These are phyloP conservation scores for Penicillium coprophilum DNA, from an alignment of 495 filamentous ascomycete species.

Conservation along the genomic window DNA sequence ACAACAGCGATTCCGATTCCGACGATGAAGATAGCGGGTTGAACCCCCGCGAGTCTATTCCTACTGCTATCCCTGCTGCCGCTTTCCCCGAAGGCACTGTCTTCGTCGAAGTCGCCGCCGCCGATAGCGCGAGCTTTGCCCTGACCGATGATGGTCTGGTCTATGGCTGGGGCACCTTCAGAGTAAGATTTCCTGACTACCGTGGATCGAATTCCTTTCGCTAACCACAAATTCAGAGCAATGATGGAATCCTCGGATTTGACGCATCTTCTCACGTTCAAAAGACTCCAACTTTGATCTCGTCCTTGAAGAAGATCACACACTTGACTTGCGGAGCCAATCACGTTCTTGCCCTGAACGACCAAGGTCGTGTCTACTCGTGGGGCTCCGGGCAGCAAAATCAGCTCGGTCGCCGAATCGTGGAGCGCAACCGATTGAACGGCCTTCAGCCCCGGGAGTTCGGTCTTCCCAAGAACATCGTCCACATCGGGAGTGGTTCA, in stretches of 20 bases:
- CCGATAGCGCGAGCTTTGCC: constrained; percentile 64
- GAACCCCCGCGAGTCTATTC: constrained; percentile 61
- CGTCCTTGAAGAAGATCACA: constrained; percentile 56
- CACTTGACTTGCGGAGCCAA: constrained; percentile 58
- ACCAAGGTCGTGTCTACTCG: constrained; percentile 54
- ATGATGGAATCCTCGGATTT: constrained; percentile 60
- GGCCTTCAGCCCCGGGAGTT: constrained; percentile 69
- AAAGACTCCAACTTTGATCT: constrained; percentile 48
- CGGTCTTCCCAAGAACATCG: constrained; percentile 60
- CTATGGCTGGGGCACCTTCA: constrained; percentile 73
- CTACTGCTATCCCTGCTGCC: constrained; percentile 52
- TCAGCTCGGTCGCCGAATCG: constrained; percentile 62
- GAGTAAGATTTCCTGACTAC: constrained; percentile 41
- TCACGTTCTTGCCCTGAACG: constrained; percentile 61
- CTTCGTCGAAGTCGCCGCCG: constrained; percentile 60
- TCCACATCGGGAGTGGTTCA: constrained; percentile 52
- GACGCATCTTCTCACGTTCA: constrained; percentile 44
- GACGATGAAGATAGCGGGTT: constrained; percentile 58
- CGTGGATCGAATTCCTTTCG: neutral
- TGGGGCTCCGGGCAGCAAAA: constrained; percentile 66
- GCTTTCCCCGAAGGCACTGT: constrained; percentile 54
- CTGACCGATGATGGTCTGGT: constrained; percentile 65
- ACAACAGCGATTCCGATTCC: constrained; percentile 48
- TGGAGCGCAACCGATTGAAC: constrained; percentile 52
- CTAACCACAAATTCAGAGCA: constrained; percentile 43